Evolutionary conservation across 2,329 filamentous ascomycete genomes (phyloP).

Genomic region (Herpotrichia juniperi): DNA sequence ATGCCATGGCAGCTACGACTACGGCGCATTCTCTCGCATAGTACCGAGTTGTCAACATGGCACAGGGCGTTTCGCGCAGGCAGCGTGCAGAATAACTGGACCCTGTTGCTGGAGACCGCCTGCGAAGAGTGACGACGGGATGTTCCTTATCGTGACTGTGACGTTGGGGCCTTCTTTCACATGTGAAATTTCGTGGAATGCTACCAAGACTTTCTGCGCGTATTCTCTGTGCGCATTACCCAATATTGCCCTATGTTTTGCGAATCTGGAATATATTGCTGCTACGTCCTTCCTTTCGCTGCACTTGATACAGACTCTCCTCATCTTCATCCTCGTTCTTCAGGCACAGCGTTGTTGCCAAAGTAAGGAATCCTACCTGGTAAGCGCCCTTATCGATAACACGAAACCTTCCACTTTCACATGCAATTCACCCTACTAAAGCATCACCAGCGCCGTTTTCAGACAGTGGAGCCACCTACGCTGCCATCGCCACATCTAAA

Average conservation of each 20-base stretch:
- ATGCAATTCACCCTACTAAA: conserved; percentile 13
- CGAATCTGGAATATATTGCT: not conserved
- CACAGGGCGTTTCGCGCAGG: conserved; percentile 10
- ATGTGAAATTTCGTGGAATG: conserved; percentile 10
- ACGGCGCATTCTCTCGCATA: not conserved
- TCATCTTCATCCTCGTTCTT: not conserved
- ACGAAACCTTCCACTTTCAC: conserved; percentile 12
- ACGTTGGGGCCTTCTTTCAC: conserved; percentile 19
- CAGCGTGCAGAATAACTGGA: conserved; percentile 7
- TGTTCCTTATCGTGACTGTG: conserved; percentile 13
- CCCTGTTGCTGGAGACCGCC: not conserved
- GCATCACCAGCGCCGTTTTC: conserved; percentile 7
- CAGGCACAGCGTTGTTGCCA: too few species aligned
- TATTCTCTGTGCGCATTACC: not conserved
- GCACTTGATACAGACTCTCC: too few species aligned
- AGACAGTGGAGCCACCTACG: conserved; percentile 8
- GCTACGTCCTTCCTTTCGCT: not conserved
- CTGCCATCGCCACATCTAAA: conserved; percentile 2
- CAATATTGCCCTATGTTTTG: conserved; percentile 12
- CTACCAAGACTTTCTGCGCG: not conserved
- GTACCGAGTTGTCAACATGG: conserved; percentile 9
- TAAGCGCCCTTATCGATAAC: conserved; percentile 16
- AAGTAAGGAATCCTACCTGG: not conserved
- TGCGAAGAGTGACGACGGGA: not conserved
- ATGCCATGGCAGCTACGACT: not conserved